phyloP scores from a whole-genome alignment of 164 flowering plant genomes.

The Paratinospora sagittata region DNA sequence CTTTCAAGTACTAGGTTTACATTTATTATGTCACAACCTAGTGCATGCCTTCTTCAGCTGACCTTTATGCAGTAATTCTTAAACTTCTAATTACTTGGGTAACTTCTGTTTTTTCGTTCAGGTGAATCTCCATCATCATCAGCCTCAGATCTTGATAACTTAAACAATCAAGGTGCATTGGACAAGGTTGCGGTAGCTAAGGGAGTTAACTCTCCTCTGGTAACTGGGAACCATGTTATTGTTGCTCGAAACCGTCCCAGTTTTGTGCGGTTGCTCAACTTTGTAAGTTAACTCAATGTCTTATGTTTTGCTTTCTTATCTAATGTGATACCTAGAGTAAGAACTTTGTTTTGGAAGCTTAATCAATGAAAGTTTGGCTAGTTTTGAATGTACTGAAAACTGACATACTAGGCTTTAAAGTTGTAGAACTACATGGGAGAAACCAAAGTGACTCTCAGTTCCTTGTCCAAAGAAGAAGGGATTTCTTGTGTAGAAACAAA shows the following conservation, averaged over 20 bases:
- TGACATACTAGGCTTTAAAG: too few species aligned
- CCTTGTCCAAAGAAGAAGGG: neutral
- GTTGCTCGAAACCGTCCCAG: constrained; percentile 47
- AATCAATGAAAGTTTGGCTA: neutral
- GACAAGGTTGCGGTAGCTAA: constrained; percentile 45
- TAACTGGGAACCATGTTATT: constrained; percentile 46
- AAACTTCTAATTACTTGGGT: neutral
- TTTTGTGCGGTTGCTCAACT: constrained; percentile 53
- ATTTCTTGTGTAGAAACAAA: neutral
- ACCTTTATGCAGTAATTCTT: neutral
- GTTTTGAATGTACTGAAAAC: neutral
- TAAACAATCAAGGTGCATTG: constrained; percentile 40
- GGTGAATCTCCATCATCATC: constrained; percentile 95
- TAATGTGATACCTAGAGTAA: neutral
- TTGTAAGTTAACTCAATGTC: constrained; percentile 49
- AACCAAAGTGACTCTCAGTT: too few species aligned
- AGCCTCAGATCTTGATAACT: constrained; percentile 83
- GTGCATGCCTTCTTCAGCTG: neutral
- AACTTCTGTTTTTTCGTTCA: constrained; percentile 18
- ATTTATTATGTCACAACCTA: neutral
- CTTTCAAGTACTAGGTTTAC: neutral
- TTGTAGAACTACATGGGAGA: too few species aligned
- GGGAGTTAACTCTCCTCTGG: constrained; percentile 33
- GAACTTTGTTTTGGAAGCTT: neutral
- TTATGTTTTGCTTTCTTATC: neutral